phyloP scores from a whole-genome alignment of 768 basidiomycete species.

The Mrakia blollopis region DNA sequence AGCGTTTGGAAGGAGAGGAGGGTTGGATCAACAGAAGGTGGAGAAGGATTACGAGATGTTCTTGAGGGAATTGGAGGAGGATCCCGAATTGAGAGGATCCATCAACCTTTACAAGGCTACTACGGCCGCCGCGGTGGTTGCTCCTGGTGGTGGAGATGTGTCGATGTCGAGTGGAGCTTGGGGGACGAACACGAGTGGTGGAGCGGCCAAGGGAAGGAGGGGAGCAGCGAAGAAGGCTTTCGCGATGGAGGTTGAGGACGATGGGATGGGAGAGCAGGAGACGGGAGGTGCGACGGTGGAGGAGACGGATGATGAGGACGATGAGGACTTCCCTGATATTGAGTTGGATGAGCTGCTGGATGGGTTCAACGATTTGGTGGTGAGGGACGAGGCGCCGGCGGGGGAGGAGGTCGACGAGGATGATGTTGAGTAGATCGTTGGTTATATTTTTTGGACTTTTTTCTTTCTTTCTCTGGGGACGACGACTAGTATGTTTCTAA shows the following conservation, averaged over 20 bases:
- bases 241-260: constrained; percentile 32
- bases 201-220: constrained; percentile 46
- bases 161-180: constrained; percentile 43
- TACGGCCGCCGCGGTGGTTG: constrained; percentile 27
- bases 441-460: background rate
- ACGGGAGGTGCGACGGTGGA: constrained; percentile 30
- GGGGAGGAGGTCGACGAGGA: constrained; percentile 9
- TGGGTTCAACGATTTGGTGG: constrained; percentile 84
- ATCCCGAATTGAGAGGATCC: constrained; percentile 77
- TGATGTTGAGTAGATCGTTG: constrained; percentile 9
- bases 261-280: constrained; percentile 51
- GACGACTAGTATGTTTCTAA: background rate
- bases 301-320: constrained; percentile 54
- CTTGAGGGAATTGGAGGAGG: constrained; percentile 88
- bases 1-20: constrained; percentile 84
- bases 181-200: constrained; percentile 28
- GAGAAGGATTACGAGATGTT: constrained; percentile 97
- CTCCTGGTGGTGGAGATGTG: constrained; percentile 48
- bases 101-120: constrained; percentile 80
- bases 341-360: constrained; percentile 79
- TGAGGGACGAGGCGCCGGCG: constrained; percentile 43
- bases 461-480: background rate
- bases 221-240: constrained; percentile 48
- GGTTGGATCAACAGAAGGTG: constrained; percentile 83
- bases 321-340: constrained; percentile 83